Evolutionary conservation across 352 stramenopile genomes (phyloP).

Genomic region (Stramenopiles sp.): DNA sequence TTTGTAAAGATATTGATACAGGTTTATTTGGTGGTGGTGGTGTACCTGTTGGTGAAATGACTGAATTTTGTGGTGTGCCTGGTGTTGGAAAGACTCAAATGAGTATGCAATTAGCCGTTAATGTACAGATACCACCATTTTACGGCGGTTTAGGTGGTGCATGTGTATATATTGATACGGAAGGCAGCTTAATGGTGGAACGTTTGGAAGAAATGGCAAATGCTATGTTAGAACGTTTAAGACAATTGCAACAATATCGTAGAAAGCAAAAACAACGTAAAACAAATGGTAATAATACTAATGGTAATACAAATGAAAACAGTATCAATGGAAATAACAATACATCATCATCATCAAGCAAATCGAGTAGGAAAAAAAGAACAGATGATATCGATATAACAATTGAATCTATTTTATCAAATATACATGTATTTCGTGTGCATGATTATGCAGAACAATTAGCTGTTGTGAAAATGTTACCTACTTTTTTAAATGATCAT

Average conservation of each 20-base stretch:
- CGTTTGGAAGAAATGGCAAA: constrained; percentile 54
- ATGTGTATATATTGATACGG: constrained; percentile 47
- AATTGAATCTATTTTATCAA: constrained; percentile 35
- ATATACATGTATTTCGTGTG: constrained; percentile 44
- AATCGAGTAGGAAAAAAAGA: too few species aligned
- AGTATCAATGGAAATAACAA: too few species aligned
- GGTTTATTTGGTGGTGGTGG: too few species aligned
- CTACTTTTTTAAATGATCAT: constrained; percentile 27
- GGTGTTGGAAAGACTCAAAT: constrained; percentile 50
- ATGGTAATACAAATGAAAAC: too few species aligned
- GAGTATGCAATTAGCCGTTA: constrained; percentile 43
- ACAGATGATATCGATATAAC: constrained; percentile 42
- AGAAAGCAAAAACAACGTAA: constrained; percentile 23
- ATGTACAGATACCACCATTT: constrained; percentile 27
- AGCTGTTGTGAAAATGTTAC: constrained; percentile 50
- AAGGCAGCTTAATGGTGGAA: constrained; percentile 71
- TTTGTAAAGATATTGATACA: too few species aligned
- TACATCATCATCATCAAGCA: too few species aligned
- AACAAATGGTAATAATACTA: constrained; percentile 14
- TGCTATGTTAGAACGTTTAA: constrained; percentile 46
- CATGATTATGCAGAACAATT: constrained; percentile 67
- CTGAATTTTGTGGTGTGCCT: constrained; percentile 43
- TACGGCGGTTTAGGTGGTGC: constrained; percentile 23
- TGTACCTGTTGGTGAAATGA: constrained; percentile 40
- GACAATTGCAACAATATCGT: constrained; percentile 11